These are phyloP conservation scores for Panaeolus cyanescens DNA, from an alignment of 768 basidiomycete genomes.

Conservation along the genomic window DNA sequence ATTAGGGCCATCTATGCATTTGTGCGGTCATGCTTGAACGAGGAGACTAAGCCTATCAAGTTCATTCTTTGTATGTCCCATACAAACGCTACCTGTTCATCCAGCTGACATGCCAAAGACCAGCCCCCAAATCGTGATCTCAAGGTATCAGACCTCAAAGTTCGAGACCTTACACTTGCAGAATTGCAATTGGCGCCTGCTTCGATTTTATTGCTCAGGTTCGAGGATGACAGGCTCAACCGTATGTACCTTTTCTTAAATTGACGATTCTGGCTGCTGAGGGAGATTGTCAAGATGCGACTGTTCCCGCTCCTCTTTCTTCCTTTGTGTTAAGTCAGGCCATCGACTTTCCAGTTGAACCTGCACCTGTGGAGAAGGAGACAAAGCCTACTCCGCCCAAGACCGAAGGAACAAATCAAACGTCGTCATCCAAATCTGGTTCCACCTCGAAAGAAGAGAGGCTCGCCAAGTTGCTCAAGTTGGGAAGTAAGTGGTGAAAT, in stretches of 20 bases:
- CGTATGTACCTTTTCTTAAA: constrained; percentile 39
- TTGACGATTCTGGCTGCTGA: not conserved
- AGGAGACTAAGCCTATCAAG: constrained; percentile 77
- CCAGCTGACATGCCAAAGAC: constrained; percentile 43
- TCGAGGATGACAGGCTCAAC: constrained; percentile 72
- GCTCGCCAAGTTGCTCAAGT: constrained; percentile 80
- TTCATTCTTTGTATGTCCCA: constrained; percentile 76
- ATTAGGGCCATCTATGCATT: constrained; percentile 86
- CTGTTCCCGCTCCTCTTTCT: constrained; percentile 58
- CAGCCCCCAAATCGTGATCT: constrained; percentile 82
- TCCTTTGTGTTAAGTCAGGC: constrained; percentile 13
- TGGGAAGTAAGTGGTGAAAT: constrained; percentile 52
- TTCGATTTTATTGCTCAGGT: constrained; percentile 74
- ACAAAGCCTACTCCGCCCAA: not conserved
- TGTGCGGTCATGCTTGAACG: constrained; percentile 67
- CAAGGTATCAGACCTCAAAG: constrained; percentile 75
- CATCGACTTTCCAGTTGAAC: constrained; percentile 22
- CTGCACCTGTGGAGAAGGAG: not conserved
- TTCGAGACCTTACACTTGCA: constrained; percentile 65
- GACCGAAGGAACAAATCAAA: not conserved
- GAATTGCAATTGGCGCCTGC: constrained; percentile 81
- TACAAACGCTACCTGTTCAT: not conserved
- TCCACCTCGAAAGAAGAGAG: constrained; percentile 45
- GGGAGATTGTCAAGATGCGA: constrained; percentile 43
- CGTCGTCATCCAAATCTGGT: constrained; percentile 10